Evolutionary conservation across 352 stramenopile species (phyloP).

Genomic region (Pythium monospermum): DNA sequence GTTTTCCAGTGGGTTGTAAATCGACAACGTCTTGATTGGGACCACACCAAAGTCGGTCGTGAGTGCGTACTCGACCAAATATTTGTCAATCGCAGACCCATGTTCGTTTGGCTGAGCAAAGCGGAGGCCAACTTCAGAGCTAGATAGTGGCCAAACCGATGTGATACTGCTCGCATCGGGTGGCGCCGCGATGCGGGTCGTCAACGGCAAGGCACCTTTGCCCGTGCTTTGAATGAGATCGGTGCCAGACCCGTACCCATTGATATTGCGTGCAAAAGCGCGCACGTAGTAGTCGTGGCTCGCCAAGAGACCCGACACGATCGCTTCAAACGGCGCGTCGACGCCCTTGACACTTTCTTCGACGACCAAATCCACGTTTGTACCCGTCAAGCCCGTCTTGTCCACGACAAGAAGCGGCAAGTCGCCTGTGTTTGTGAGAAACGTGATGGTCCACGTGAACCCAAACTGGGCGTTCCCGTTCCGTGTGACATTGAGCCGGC

Average conservation of each 20-base stretch:
- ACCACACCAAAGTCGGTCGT: slow-evolving; percentile 40
- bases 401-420: slow-evolving; percentile 46
- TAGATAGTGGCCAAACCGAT: slow-evolving; percentile 46
- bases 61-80: slow-evolving; percentile 53
- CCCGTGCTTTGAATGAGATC: slow-evolving; percentile 53
- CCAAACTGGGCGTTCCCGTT: slow-evolving; percentile 37
- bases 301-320: slow-evolving; percentile 41
- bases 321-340: slow-evolving; percentile 53
- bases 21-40: slow-evolving; percentile 42
- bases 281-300: slow-evolving; percentile 55
- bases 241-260: slow-evolving; percentile 59
- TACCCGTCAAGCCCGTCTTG: slow-evolving; percentile 36
- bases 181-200: slow-evolving; percentile 27
- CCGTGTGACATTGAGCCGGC: slow-evolving; percentile 55
- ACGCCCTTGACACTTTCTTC: slow-evolving; percentile 58
- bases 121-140: slow-evolving; percentile 35
- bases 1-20: slow-evolving; percentile 39
- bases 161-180: slow-evolving; percentile 37
- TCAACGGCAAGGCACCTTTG: slow-evolving; percentile 46
- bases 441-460: slow-evolving; percentile 61
- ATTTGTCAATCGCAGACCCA: slow-evolving; percentile 40
- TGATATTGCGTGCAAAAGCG: slow-evolving; percentile 58
- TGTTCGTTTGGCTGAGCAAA: slow-evolving; percentile 17
- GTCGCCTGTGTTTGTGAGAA: slow-evolving; percentile 65
- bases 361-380: slow-evolving; percentile 32